Percentiles rank a stretch among this genome's conserved stretches.
phyloP scores from a whole-genome alignment of 352 stramenopile species.

The Pythium phragmiticola region DNA sequence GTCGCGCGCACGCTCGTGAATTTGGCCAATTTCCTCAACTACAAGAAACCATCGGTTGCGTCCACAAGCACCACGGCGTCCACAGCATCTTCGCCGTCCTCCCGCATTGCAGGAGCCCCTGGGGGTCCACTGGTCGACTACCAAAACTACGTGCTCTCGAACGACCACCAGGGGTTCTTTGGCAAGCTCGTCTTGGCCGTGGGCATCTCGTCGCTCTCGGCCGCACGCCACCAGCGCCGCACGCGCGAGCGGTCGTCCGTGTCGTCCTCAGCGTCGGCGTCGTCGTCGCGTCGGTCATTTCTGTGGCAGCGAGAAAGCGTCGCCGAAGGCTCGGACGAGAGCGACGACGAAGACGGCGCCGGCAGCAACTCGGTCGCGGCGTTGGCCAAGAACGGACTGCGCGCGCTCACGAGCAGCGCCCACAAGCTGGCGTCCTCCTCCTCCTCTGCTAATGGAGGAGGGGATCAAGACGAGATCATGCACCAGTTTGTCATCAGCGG shows the following conservation, averaged over 20 bases:
- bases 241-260: slow-evolving; percentile 40
- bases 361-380: slow-evolving; percentile 24
- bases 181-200: slow-evolving; percentile 70
- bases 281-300: slow-evolving; percentile 20
- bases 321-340: slow-evolving; percentile 6
- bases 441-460: background rate
- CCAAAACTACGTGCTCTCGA: slow-evolving; percentile 78
- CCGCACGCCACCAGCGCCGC: slow-evolving; percentile 28
- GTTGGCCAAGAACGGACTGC: slow-evolving; percentile 24
- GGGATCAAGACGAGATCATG: slow-evolving; percentile 63
- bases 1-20: slow-evolving; percentile 83
- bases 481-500: slow-evolving; percentile 89
- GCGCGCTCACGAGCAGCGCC: slow-evolving; percentile 19
- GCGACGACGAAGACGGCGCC: slow-evolving; percentile 18
- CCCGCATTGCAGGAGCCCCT: background rate
- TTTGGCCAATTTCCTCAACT: slow-evolving; percentile 77
- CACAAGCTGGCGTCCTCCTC: background rate
- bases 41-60: slow-evolving; percentile 19
- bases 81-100: slow-evolving; percentile 24
- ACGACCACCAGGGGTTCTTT: slow-evolving; percentile 84
- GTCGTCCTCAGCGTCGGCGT: slow-evolving; percentile 1
- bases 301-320: slow-evolving; percentile 21
- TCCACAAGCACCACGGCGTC: slow-evolving; percentile 14
- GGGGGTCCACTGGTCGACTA: slow-evolving; percentile 10
- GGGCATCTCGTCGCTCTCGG: slow-evolving; percentile 65